These are phyloP conservation scores for Hanseniaspora meyeri DNA, from an alignment of 805 yeast species.

Conservation along the genomic window DNA sequence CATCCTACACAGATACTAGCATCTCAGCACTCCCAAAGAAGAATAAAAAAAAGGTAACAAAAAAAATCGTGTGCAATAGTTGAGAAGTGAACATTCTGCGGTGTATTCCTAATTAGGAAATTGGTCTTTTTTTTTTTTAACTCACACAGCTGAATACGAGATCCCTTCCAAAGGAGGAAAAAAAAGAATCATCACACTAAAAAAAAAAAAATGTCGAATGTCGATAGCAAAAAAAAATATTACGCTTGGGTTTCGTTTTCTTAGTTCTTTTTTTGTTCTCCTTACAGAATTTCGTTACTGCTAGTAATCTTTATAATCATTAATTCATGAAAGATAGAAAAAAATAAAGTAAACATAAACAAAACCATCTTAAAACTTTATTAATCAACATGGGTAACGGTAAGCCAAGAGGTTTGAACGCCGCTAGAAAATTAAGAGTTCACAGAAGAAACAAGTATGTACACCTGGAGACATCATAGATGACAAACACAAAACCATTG, in stretches of 20 bases:
- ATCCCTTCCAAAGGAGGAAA: too few species aligned
- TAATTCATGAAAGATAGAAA: background rate
- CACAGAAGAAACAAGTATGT: conserved; percentile 94
- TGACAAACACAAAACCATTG: too few species aligned
- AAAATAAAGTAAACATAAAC: background rate
- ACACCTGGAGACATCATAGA: background rate
- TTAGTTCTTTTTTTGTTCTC: background rate
- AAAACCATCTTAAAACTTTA: conserved; percentile 13
- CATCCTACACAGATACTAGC: background rate
- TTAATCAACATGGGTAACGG: conserved; percentile 85
- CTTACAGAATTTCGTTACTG: background rate
- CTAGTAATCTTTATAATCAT: too few species aligned
- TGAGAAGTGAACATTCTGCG: too few species aligned
- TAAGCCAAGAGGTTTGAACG: conserved; percentile 99
- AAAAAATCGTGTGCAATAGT: too few species aligned
- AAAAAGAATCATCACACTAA: too few species aligned
- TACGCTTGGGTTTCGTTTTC: background rate
- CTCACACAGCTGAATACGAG: too few species aligned
- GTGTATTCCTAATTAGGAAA: background rate
- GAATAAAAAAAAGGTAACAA: too few species aligned
- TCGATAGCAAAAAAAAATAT: too few species aligned
- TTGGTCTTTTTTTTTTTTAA: background rate
- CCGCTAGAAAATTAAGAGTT: conserved; percentile 99
- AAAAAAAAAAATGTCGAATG: too few species aligned
- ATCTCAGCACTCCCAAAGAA: too few species aligned